Conservation (phyloP, 257 asterid genomes). For the Nicotiana noctiflora region DNA sequence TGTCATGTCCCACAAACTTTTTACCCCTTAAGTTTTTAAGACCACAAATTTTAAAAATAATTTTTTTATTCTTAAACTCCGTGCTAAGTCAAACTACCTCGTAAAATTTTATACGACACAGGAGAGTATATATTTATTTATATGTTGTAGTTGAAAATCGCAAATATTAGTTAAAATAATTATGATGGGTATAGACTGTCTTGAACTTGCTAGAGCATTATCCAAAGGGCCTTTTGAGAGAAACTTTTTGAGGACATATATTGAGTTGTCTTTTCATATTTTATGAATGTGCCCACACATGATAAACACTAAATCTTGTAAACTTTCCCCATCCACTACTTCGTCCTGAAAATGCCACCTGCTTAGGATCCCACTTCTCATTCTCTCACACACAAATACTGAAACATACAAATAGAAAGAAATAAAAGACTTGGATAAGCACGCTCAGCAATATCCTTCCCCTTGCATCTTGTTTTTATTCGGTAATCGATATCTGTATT, state of each 20-base stretch:
- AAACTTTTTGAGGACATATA: no score
- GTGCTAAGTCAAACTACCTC: no score
- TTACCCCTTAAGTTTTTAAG: no score
- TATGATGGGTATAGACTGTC: no score
- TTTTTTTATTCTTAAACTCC: no score
- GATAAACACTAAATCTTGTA: background rate
- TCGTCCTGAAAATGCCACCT: slow-evolving; percentile 3
- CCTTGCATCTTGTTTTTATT: no score
- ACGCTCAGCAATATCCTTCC: background rate
- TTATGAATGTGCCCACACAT: background rate
- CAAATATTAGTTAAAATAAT: background rate
- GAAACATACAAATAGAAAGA: background rate
- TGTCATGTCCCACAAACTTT: no score
- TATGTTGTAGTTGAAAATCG: no score
- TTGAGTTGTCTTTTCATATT: background rate
- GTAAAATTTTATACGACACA: no score
- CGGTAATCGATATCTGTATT: no score
- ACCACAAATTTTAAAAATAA: no score
- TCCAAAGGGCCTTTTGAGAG: background rate
- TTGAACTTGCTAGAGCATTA: background rate
- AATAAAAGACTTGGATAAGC: background rate
- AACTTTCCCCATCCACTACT: slow-evolving; percentile 14
- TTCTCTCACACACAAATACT: background rate
- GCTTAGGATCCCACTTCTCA: background rate
- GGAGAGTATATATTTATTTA: no score